These are phyloP conservation scores for Crataegus laevigata DNA, from an alignment of 306 rosid species.

Conservation along the genomic window DNA sequence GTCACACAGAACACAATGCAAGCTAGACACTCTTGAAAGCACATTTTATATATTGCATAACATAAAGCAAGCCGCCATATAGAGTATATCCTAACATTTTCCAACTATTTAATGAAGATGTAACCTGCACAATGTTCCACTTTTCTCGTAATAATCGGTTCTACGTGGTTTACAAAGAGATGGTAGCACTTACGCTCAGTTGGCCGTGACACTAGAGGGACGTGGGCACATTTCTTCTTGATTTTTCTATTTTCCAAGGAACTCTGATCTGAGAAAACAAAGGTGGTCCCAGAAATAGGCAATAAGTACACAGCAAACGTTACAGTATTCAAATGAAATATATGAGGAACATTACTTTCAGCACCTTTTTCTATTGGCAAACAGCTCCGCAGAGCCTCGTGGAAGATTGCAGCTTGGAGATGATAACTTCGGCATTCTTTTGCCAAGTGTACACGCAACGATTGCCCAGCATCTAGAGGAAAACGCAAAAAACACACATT, in stretches of 20 bases:
- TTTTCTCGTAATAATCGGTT: conserved; percentile 1
- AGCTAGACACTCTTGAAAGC: not conserved
- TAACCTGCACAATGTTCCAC: not conserved
- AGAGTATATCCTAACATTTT: not conserved
- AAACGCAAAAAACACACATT: conserved; percentile 8
- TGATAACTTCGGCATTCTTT: conserved; percentile 58
- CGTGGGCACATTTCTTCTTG: conserved; percentile 61
- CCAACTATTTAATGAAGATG: not conserved
- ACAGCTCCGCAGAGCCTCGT: conserved; percentile 62
- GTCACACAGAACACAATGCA: not conserved
- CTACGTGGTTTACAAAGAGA: not conserved
- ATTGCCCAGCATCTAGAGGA: conserved; percentile 52
- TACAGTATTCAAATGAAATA: not conserved
- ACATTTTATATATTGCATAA: not conserved
- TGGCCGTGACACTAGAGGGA: conserved; percentile 68
- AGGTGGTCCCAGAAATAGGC: conserved; percentile 5
- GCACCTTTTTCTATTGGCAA: conserved; percentile 49
- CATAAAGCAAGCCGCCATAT: not conserved
- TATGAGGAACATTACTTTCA: conserved; percentile 11
- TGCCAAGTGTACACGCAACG: conserved; percentile 47
- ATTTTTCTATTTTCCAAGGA: conserved; percentile 21
- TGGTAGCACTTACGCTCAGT: conserved; percentile 70
- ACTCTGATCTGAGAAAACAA: conserved; percentile 44
- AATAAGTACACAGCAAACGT: not conserved
- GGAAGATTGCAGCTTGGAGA: conserved; percentile 74